phyloP scores from a whole-genome alignment of 352 stramenopile species.

The Stephanocyclus meneghinianus region DNA sequence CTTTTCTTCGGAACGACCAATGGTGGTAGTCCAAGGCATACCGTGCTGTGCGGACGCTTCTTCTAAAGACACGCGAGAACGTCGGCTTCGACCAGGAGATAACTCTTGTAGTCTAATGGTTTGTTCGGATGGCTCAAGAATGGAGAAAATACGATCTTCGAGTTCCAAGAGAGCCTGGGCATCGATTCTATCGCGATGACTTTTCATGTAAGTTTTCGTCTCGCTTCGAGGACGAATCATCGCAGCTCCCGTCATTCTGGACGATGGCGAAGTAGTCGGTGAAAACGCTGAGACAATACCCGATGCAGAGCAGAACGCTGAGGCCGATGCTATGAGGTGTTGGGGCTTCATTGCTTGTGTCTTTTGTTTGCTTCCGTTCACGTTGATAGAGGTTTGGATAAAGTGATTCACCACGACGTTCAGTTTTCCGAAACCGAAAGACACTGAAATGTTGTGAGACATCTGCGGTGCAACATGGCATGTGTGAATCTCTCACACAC shows the following conservation, averaged over 20 bases:
- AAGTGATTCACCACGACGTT: not conserved
- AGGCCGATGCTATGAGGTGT: conserved; percentile 31
- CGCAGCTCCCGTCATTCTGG: not conserved
- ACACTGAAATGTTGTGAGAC: not conserved
- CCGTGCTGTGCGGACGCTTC: conserved; percentile 58
- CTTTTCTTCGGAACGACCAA: conserved; percentile 56
- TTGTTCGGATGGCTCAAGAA: conserved; percentile 17
- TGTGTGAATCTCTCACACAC: not conserved
- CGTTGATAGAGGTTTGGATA: not conserved
- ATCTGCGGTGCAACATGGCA: not conserved
- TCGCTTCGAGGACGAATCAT: not conserved
- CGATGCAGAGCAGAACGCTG: not conserved
- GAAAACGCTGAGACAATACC: conserved; percentile 19
- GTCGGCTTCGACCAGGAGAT: conserved; percentile 30
- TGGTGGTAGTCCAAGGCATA: conserved; percentile 73
- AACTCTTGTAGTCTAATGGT: not conserved
- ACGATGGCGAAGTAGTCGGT: not conserved
- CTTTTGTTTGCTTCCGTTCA: not conserved
- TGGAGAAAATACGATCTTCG: conserved; percentile 27
- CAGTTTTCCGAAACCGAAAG: not conserved
- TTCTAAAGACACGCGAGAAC: conserved; percentile 22
- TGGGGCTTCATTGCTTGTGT: conserved; percentile 32
- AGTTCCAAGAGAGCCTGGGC: conserved; percentile 31
- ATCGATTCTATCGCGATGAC: conserved; percentile 21
- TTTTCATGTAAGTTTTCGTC: not conserved